These are phyloP conservation scores for Aspergillus unguis DNA, from an alignment of 2,329 filamentous ascomycete species.

Conservation along the genomic window DNA sequence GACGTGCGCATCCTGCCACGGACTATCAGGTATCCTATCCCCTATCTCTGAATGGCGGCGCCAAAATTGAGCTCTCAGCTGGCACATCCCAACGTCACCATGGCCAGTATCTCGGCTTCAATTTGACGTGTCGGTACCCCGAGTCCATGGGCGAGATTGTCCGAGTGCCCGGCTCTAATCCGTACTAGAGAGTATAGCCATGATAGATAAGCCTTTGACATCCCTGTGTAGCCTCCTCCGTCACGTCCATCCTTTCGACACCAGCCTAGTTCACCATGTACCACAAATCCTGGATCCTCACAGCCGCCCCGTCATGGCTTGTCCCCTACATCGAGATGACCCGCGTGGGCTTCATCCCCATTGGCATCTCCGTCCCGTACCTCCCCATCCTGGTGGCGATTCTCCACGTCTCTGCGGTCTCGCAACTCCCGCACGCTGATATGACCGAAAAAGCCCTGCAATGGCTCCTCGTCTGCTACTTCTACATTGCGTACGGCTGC, in stretches of 20 bases:
- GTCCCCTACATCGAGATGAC: constrained; percentile 1
- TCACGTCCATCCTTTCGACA: background rate
- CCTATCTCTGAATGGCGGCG: too few species aligned
- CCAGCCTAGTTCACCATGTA: background rate
- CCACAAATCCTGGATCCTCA: background rate
- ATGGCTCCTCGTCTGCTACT: constrained; percentile 1
- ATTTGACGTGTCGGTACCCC: too few species aligned
- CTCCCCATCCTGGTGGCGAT: constrained; percentile 1
- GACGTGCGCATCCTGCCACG: too few species aligned
- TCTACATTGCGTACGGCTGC: constrained; percentile 3
- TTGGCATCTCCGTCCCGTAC: background rate
- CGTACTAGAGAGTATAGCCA: too few species aligned
- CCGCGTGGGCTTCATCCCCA: background rate
- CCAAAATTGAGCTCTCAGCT: too few species aligned
- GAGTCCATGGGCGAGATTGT: too few species aligned
- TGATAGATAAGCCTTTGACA: too few species aligned
- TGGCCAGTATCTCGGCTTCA: too few species aligned
- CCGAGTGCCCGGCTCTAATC: too few species aligned
- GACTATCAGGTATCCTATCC: too few species aligned
- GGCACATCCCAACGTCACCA: too few species aligned
- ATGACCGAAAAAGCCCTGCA: background rate
- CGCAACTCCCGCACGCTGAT: background rate
- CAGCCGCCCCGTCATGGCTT: background rate
- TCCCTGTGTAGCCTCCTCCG: too few species aligned
- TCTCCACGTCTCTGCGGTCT: background rate